Evolutionary conservation across 202 grass and related monocot genomes (phyloP).

Genomic region (Carex arenaria): DNA sequence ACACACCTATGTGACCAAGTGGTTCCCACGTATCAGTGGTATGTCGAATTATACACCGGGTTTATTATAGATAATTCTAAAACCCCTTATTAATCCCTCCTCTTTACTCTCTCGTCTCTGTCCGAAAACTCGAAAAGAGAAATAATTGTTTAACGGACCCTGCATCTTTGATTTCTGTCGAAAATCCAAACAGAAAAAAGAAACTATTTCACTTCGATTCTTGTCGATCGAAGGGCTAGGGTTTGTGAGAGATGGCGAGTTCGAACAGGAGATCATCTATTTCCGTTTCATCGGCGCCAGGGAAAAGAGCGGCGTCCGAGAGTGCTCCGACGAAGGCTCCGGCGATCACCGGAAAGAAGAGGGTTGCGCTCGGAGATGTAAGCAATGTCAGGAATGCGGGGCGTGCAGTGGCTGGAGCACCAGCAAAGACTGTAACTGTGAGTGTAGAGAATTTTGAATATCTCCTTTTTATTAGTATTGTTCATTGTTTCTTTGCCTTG

Average conservation of each 20-base stretch:
- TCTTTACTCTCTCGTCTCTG: background rate
- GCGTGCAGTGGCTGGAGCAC: slow-evolving; percentile 2
- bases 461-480: background rate
- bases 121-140: slow-evolving; percentile 12
- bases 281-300: slow-evolving; percentile 9
- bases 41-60: background rate
- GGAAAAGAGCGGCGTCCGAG: slow-evolving; percentile 34
- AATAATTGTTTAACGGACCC: background rate
- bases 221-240: slow-evolving; percentile 8
- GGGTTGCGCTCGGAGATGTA: slow-evolving; percentile 80
- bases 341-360: slow-evolving; percentile 58
- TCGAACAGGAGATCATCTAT: slow-evolving; percentile 21
- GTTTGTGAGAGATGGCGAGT: slow-evolving; percentile 17
- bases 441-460: background rate
- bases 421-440: slow-evolving; percentile 30
- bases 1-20: background rate
- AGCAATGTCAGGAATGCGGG: slow-evolving; percentile 41
- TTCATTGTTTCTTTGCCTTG: background rate
- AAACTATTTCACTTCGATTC: slow-evolving; percentile 9
- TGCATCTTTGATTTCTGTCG: background rate
- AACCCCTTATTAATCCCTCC: slow-evolving; percentile 10
- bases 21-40: background rate
- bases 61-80: background rate
- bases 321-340: slow-evolving; percentile 31
- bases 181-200: slow-evolving; percentile 11